phyloP scores from a whole-genome alignment of 331 rosid genomes.

The Malus hybrid region DNA sequence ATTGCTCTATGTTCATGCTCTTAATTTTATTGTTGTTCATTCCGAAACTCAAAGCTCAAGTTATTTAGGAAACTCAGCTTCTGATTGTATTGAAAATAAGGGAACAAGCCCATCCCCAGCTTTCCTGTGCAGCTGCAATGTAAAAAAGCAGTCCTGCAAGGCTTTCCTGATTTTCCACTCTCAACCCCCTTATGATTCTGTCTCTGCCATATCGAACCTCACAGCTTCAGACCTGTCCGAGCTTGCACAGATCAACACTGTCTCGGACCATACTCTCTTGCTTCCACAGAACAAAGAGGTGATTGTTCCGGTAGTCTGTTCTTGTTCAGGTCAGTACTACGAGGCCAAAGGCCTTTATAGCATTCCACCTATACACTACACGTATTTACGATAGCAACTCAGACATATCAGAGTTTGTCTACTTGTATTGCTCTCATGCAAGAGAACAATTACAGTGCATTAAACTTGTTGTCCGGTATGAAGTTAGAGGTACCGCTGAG shows the following conservation, averaged over 20 bases:
- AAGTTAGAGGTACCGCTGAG: slow-evolving; percentile 47
- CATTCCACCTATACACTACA: background rate
- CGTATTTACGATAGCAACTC: slow-evolving; percentile 30
- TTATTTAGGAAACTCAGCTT: slow-evolving; percentile 28
- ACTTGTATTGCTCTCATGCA: slow-evolving; percentile 44
- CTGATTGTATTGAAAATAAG: slow-evolving; percentile 11
- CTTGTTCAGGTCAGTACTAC: slow-evolving; percentile 36
- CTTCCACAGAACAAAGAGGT: slow-evolving; percentile 32
- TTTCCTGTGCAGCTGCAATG: background rate
- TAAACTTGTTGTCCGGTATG: slow-evolving; percentile 23
- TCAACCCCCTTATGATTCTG: slow-evolving; percentile 32
- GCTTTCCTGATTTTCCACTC: slow-evolving; percentile 53
- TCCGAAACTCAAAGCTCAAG: slow-evolving; percentile 24
- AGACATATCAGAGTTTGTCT: slow-evolving; percentile 41
- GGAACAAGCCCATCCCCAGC: background rate
- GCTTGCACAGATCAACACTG: slow-evolving; percentile 39
- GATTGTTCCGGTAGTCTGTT: slow-evolving; percentile 48
- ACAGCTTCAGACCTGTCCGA: slow-evolving; percentile 35
- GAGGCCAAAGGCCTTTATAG: slow-evolving; percentile 30
- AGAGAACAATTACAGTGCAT: slow-evolving; percentile 26
- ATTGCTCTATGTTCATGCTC: background rate
- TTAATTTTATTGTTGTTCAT: background rate
- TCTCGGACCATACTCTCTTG: slow-evolving; percentile 12
- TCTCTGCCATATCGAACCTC: slow-evolving; percentile 42
- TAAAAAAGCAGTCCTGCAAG: slow-evolving; percentile 22